Base-by-base conservation (phyloP, 176 grass and related monocot species). In the Carex kokanica region DNA sequence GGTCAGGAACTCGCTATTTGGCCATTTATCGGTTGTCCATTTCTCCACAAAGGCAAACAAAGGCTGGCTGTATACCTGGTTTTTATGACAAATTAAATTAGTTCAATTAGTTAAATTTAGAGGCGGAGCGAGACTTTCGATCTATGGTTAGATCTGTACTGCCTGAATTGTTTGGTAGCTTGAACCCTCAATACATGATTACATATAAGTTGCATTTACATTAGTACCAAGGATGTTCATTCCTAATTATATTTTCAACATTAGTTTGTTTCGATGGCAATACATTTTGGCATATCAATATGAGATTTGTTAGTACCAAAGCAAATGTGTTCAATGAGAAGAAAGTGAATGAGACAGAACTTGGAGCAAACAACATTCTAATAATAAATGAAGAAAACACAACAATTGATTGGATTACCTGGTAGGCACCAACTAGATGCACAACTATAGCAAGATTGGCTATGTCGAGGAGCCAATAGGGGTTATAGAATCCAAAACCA, bases 401-500 rank as follows among this genome's bases (percentile, higher is more conserved):
- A 25, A 77, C 49, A 81, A 61, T 43, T 32, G 78, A 64, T 64
- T 34, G 27, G 5, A n/a, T 67, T 51, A 89, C 90, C 85, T 92
- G 90, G 53, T 89, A 92, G 10, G 88, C 90, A 31, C 88, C 90
- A 18, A 92, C 78, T 12, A 92, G 85, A 80, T 92, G 90, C 8
- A 92, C 57, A 9, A 92, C 85, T 62, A 92, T 92, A 53, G 88
- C 88, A 40, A 88, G 78, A 75, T 92, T 92, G 12, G 88, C 88
- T 41, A 92, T 81, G 40, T 92, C 91, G 5, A 92, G 61, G 41
- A 92, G 85, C 91, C 91, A 92, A 70, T 84, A 92, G 0, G 91
- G 91, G 6, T 86, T 86, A 85, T 88, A 92, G 78, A 89, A 92
- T 17, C 88, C 91, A 17, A 92, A 92, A 20, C 91, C 91, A 4